Evolutionary conservation across 805 yeast species (phyloP).

Genomic region (Candida coleopterorum): DNA sequence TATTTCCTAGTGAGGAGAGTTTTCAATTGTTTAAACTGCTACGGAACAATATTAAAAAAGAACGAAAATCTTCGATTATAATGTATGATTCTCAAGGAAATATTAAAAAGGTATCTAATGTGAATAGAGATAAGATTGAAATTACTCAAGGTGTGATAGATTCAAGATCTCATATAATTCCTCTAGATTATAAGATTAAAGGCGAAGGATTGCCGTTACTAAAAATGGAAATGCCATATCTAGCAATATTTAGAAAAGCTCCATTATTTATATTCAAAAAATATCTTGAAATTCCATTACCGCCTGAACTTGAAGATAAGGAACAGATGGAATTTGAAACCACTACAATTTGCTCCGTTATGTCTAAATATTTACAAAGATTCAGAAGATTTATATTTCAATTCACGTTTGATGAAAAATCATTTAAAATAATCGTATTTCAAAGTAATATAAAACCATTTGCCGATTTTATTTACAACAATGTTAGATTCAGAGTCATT

Average conservation of each 20-base stretch:
- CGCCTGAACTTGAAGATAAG: constrained; percentile 11
- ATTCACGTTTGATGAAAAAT: constrained; percentile 18
- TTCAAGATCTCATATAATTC: constrained; percentile 27
- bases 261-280: constrained; percentile 31
- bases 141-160: constrained; percentile 16
- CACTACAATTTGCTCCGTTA: constrained; percentile 29
- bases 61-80: constrained; percentile 17
- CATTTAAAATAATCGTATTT: constrained; percentile 26
- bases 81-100: constrained; percentile 18
- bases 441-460: constrained; percentile 34
- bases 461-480: constrained; percentile 33
- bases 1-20: constrained; percentile 28
- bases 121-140: constrained; percentile 5
- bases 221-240: constrained; percentile 31
- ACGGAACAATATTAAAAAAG: constrained; percentile 17
- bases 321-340: constrained; percentile 27
- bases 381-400: constrained; percentile 25
- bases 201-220: constrained; percentile 37
- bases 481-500: constrained; percentile 33
- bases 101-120: constrained; percentile 12
- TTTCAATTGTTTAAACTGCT: constrained; percentile 25
- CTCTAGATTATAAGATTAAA: constrained; percentile 23
- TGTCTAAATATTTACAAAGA: constrained; percentile 21
- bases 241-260: constrained; percentile 30
- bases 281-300: constrained; percentile 26